Base-by-base conservation (phyloP, 768 basidiomycete species). In the Boletus reticulatus region DNA sequence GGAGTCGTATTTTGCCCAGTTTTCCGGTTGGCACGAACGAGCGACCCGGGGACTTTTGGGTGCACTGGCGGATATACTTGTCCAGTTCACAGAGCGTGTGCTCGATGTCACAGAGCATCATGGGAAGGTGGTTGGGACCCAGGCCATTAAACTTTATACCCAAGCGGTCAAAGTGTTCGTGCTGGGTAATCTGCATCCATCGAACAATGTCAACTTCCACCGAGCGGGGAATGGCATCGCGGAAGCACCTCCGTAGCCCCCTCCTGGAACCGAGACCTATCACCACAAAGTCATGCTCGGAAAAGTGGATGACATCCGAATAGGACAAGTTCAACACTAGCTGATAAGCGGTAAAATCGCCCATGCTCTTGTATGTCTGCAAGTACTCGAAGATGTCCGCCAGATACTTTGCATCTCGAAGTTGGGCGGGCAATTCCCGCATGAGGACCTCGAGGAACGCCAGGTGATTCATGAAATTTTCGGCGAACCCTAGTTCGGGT, bases 81-180 rank as follows among this genome's bases (percentile, higher is more conserved):
- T 90, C 87, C 43, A 87, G 76, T 66, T 92, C 90, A 71, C 90
- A 92, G 16, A 92, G 71, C 1, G 84, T 76, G 66, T 92, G 90
- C 72, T 92, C 90, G 50, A 92, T 74, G 66, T 92, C 90, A 37
- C 84, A 81, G 47, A 89, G 72, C 60, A 79, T 77, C 76, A 87
- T 82, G 8, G 80, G 80, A 13, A 80, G 73, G 16, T 65, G 61
- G 4, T 76, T 56, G 0, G 78, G 75, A 17, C 84, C 82, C 12
- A 87, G 71, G 17, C 79, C 80, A 0, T 76, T 72, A 58, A 85
- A 83, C 0, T 72, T 53, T 41, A 87, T 63, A 4, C 82, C 81
- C 34, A 88, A 73, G 16, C 85, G 81, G 43, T 76, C 64, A 63
- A 89, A 90, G 53, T 88, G 85, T 7, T 77, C 66, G 31, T 74